phyloP scores from a whole-genome alignment of 2,329 filamentous ascomycete genomes.

The Domatiomyces catenatus region DNA sequence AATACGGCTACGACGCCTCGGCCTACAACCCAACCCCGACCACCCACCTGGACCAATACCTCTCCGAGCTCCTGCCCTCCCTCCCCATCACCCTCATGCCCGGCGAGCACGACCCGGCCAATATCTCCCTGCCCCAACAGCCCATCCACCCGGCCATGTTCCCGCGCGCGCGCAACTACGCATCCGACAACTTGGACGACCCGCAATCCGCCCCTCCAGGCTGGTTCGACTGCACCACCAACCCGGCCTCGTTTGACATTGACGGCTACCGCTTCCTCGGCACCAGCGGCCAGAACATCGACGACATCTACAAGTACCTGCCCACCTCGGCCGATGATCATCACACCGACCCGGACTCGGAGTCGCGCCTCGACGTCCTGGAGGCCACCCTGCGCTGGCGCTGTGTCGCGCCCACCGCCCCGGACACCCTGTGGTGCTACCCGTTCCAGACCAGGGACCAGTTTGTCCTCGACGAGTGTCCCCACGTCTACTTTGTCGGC shows the following conservation, averaged over 20 bases:
- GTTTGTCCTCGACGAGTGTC: conserved; percentile 70
- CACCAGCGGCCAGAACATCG: conserved; percentile 80
- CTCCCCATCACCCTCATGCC: conserved; percentile 82
- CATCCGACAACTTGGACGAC: conserved; percentile 28
- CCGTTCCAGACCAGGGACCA: conserved; percentile 90
- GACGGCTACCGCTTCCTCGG: conserved; percentile 81
- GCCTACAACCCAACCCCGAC: conserved; percentile 78
- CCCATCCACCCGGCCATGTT: conserved; percentile 89
- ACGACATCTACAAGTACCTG: conserved; percentile 77
- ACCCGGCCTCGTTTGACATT: conserved; percentile 81
- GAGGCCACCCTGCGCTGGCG: conserved; percentile 89
- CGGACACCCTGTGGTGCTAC: conserved; percentile 94
- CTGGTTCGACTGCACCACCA: conserved; percentile 82
- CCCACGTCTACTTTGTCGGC: conserved; percentile 82
- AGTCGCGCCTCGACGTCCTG: conserved; percentile 67
- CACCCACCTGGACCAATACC: conserved; percentile 66
- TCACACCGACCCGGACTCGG: conserved; percentile 18
- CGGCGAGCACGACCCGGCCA: conserved; percentile 71
- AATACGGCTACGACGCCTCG: conserved; percentile 86
- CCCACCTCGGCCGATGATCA: conserved; percentile 37
- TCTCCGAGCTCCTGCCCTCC: conserved; percentile 64
- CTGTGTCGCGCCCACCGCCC: conserved; percentile 79
- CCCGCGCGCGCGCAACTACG: conserved; percentile 56
- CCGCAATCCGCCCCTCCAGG: conserved; percentile 35
- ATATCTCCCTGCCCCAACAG: conserved; percentile 79